Evolutionary conservation across 768 basidiomycete species (phyloP).

Genomic region (Suillus bovinus): DNA sequence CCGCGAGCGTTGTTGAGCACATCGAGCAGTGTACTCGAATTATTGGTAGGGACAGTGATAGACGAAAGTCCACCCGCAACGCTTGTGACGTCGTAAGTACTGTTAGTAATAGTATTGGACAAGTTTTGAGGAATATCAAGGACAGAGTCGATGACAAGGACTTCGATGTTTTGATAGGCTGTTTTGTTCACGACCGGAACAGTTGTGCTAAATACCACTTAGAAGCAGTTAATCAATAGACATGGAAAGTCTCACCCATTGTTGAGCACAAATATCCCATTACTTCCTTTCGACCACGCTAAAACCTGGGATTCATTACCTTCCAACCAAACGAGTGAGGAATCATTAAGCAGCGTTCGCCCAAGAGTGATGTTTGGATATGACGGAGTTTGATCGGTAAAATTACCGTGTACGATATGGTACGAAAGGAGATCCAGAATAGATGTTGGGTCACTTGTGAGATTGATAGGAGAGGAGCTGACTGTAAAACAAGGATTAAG

Average conservation of each 20-base stretch:
- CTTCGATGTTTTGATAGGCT: slow-evolving; percentile 38
- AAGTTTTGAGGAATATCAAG: slow-evolving; percentile 54
- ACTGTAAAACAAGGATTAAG: slow-evolving; percentile 15
- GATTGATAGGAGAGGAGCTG: slow-evolving; percentile 32
- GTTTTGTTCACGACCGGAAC: slow-evolving; percentile 41
- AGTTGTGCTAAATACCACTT: slow-evolving; percentile 21
- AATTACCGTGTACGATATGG: slow-evolving; percentile 56
- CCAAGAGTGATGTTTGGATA: slow-evolving; percentile 64
- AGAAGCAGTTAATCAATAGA: slow-evolving; percentile 2
- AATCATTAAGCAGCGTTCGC: slow-evolving; percentile 58
- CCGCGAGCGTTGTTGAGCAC: slow-evolving; percentile 43
- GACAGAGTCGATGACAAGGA: slow-evolving; percentile 52
- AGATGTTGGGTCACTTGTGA: slow-evolving; percentile 32
- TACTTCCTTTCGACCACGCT: slow-evolving; percentile 40
- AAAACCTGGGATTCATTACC: slow-evolving; percentile 60
- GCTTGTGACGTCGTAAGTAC: slow-evolving; percentile 41
- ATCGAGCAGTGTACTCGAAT: slow-evolving; percentile 28
- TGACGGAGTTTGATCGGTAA: slow-evolving; percentile 40
- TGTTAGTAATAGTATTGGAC: slow-evolving; percentile 37
- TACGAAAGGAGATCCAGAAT: slow-evolving; percentile 55
- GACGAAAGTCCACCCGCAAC: slow-evolving; percentile 33
- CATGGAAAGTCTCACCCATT: slow-evolving; percentile 38
- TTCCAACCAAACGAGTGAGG: slow-evolving; percentile 51
- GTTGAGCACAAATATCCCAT: slow-evolving; percentile 49
- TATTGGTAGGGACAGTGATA: slow-evolving; percentile 17